A percentile compares a stretch with the other conserved stretches of the same genome.
phyloP scores from a whole-genome alignment of 2,329 filamentous ascomycete species.

The Colletotrichum sp. region DNA sequence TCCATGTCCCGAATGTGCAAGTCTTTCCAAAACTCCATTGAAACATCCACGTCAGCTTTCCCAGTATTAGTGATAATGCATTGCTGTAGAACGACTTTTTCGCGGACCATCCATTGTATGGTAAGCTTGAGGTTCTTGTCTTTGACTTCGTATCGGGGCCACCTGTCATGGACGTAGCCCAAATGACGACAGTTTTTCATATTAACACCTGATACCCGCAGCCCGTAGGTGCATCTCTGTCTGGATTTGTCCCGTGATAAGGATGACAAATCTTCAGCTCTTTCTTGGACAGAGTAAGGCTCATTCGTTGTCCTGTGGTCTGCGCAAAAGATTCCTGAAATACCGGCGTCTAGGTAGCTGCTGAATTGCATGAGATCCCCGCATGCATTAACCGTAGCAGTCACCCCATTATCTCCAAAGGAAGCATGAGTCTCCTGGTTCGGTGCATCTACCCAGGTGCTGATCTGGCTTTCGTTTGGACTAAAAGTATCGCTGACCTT shows the following conservation, averaged over 20 bases:
- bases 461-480: neutral
- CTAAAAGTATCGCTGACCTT: neutral
- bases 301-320: neutral
- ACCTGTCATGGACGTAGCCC: neutral
- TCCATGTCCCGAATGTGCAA: neutral
- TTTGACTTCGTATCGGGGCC: neutral
- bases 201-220: accelerated
- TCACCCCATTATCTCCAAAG: neutral
- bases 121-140: neutral
- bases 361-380: neutral
- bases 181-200: neutral
- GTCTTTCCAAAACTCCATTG: neutral
- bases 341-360: neutral
- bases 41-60: accelerated
- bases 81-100: accelerated
- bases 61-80: neutral
- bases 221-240: neutral
- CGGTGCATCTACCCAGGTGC: neutral
- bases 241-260: accelerated
- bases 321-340: neutral
- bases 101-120: neutral
- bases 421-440: neutral
- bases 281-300: neutral
- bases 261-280: accelerated
- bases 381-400: neutral